Evolutionary conservation across 495 filamentous ascomycete species (phyloP), one percentile per base, ranked within the genome.

Genomic region (Tuber magnatum): DNA sequence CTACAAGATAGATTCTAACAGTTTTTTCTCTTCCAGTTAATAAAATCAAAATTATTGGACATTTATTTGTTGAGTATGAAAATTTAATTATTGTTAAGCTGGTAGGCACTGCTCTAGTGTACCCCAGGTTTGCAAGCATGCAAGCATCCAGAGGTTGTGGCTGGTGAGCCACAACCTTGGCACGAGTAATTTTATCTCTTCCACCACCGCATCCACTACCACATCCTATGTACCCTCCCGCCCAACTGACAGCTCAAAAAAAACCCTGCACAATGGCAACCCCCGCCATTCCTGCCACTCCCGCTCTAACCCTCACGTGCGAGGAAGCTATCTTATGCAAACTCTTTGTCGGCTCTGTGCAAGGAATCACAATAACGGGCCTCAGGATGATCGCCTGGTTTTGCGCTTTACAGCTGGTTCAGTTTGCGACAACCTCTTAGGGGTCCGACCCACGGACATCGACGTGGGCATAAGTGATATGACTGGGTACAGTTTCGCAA

Each of bases 321-420:
- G 68, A 70, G 35, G 80, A 82, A 68, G 69, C 76, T 38, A 35
- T 61, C 61, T 46, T 82, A 3, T 75, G 78, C 39, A 61, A 75
- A 35, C 76, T 83, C 12, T 74, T 84, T 39, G 39, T 82, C 46
- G 74, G 80, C 18, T 71, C 71, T n/a, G 73, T 75, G 14, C 68
- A 74, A 8, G 74, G 74, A 3, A 84, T 83, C 51, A 82, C 51
- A 32, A 70, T 4, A 35, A 68, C 43, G 6, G 51, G 44, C 20
- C 42, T 69, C 46, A 14, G 3, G 18, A 24, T 8, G 51, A 56
- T n/a, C 65, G 61, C 74, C 81, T 89, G 1, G 85, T 90, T 6
- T 86, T 99, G n/a, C 92, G 95, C 20, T 97, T 94, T 84, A 94
- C 95, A 18, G 95, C 96, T 56, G 95, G 95, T n/a, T 99, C 96